Evolutionary conservation across 2,329 filamentous ascomycete species (phyloP).

Genomic region (Pochonia chlamydosporia): DNA sequence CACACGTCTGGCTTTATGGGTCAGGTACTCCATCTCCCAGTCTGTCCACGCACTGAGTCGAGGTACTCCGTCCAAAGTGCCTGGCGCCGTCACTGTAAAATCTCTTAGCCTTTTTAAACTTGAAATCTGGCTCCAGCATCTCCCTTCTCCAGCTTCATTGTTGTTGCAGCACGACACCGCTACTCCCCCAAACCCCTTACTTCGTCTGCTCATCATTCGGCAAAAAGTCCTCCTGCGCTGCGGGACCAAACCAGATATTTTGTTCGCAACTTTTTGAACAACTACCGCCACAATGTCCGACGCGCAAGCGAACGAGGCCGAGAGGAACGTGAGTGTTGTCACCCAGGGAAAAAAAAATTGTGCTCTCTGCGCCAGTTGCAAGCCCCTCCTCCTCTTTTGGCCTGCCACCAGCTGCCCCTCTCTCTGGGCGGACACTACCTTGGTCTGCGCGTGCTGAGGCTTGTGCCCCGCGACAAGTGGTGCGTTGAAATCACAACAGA

Average conservation of each 20-base stretch:
- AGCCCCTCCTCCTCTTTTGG: conserved; percentile 3
- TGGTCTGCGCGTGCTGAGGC: conserved; percentile 11
- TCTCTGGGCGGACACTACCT: conserved; percentile 2
- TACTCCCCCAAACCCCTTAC: conserved; percentile 9
- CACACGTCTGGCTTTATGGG: too few relatives aligned
- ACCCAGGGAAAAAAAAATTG: conserved; percentile 12
- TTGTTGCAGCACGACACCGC: conserved; percentile 10
- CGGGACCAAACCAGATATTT: conserved; percentile 18
- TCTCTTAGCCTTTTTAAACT: not conserved
- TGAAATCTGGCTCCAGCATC: conserved; percentile 22
- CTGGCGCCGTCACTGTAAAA: not conserved
- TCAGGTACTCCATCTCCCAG: too few relatives aligned
- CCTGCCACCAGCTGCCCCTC: not conserved
- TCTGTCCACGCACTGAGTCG: too few relatives aligned
- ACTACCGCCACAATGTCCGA: conserved; percentile 69
- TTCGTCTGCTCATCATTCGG: conserved; percentile 11
- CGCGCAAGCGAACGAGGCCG: conserved; percentile 81
- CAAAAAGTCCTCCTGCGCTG: conserved; percentile 10
- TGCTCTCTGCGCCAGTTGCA: conserved; percentile 6
- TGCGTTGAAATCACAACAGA: not conserved
- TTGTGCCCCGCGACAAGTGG: conserved; percentile 25
- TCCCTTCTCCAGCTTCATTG: conserved; percentile 12
- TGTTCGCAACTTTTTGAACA: conserved; percentile 15
- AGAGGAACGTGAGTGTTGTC: conserved; percentile 73
- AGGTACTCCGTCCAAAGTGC: too few relatives aligned